Base-by-base conservation (phyloP, 331 rosid genomes). In the Saraca asoca region DNA sequence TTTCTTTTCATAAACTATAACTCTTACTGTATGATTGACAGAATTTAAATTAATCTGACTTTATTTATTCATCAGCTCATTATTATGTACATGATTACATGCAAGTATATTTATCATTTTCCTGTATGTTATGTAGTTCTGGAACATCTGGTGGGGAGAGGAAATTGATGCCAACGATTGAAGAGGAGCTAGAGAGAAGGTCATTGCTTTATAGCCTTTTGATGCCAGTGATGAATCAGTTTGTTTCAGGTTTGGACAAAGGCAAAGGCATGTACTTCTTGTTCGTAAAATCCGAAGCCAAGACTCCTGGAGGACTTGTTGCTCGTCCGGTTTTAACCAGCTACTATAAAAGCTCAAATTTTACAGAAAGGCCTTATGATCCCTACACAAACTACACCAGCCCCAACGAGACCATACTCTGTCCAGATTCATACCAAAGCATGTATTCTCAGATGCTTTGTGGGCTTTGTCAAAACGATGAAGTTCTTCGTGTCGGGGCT, bases 71-170 rank as follows among this genome's bases (percentile, higher is more conserved):
- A 24, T 3, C 31, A 24, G 31, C 31, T 24, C 3, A 24, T n/a
- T n/a, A n/a, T n/a, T n/a, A n/a, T n/a, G n/a, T n/a, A n/a, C n/a
- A 24, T 24, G 31, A 24, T 1, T 24, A 24, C 31, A 24, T 24
- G 1, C 3, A 24, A 24, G 31, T n/a, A 24, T 24, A 24, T 24
- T 24, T 24, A 24, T 24, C 31, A 24, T 46, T 18, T 6, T 31
- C 33, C 5, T 46, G 12, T 20, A 42, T 24, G 72, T 9, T 20
- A 29, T 45, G 42, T 35, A 85, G 91, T 46, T 85, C 91, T 0
- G 88, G 91, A 52, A 85, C 91, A 16, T 85, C 91, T 0, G 85
- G 78, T 0, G 91, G 91, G 62, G 91, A 85, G 78, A 80, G 91
- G 66, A 85, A 85, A 35, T 29, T 85, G 58, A 83, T 83, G 85